Base-by-base conservation (phyloP, 768 basidiomycete species). In the Tulasnella sp. region DNA sequence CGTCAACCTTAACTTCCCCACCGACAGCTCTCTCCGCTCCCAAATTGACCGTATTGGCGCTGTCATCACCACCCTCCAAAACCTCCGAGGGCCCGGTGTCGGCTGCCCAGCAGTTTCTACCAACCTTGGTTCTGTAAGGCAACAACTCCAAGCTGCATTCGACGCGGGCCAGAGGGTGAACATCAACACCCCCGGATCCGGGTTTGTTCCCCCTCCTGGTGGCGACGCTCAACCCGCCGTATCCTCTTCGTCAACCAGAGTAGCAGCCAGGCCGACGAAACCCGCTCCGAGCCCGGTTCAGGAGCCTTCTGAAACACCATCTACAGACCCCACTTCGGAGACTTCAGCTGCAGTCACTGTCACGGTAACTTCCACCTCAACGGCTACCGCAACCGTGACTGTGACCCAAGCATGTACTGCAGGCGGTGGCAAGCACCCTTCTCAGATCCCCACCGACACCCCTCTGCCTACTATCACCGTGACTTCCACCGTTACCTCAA, bases 41-140 rank as follows among this genome's bases (percentile, higher is more conserved):
- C 34, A 59, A 25, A 43, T 43, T 27, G 71, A 78, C 0, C 79
- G 84, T 27, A 70, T 86, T 59, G 69, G 77, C 45, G 74, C 82
- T 23, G 74, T 78, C 4, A 64, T 79, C 8, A 74, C 83, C 40
- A 82, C 85, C 4, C 70, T 86, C 15, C 85, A 87, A 70, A 87
- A 86, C 66, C 67, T 86, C 34, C 71, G 74, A 46, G 84, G 83
- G 0, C 73, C 81, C 0, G 85, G 84, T 31, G 67, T 73, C 5
- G 85, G 58, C 21, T 59, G 58, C 39, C 58, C 58, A 17, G 58
- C 51, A 15, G 58, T 42, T n/a, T 59, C 58, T 21, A 56, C 58
- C 29, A 59, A 50, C 19, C 37, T 59, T 29, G 25, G 19, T 42
- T 50, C 58, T 9, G 37, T 27, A 32, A 37, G 23, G 17, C 29